Conservation (phyloP, 805 yeast genomes). For the Metschnikowia koreensis region DNA sequence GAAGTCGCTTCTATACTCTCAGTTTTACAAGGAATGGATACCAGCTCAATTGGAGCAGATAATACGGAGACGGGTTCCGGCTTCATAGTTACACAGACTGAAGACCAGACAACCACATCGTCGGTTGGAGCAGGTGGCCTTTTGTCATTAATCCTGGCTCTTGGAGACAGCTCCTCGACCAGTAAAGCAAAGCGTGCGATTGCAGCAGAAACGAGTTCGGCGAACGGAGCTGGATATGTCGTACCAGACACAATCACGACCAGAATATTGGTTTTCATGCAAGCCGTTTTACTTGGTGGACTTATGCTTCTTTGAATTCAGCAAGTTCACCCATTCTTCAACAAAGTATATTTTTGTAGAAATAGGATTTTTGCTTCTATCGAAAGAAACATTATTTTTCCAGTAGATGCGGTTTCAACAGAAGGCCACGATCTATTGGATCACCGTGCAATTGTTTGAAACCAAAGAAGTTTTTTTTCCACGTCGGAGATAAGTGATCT, state of each 20-base stretch:
- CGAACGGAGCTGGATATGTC: background rate
- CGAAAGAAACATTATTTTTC: too few species aligned
- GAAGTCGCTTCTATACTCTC: slow-evolving; percentile 17
- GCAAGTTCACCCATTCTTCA: too few species aligned
- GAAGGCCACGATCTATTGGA: too few species aligned
- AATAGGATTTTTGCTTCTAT: too few species aligned
- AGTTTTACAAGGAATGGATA: slow-evolving; percentile 9
- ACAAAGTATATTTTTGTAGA: too few species aligned
- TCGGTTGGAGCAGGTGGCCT: background rate
- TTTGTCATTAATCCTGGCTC: slow-evolving; percentile 6
- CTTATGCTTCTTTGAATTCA: slow-evolving; percentile 3
- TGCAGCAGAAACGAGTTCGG: background rate
- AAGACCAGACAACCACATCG: background rate
- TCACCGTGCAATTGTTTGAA: too few species aligned
- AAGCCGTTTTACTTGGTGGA: slow-evolving; percentile 7
- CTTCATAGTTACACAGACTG: background rate
- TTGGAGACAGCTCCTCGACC: slow-evolving; percentile 8
- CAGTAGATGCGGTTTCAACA: too few species aligned
- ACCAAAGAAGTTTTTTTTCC: too few species aligned
- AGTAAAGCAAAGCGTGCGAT: slow-evolving; percentile 1
- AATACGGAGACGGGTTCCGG: background rate
- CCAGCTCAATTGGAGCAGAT: background rate
- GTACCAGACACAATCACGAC: background rate
- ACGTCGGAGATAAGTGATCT: too few species aligned
- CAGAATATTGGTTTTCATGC: slow-evolving; percentile 6